Evolutionary conservation across 1,284 basidiomycete genomes (phyloP), one percentile per base, ranked within the genome.

Genomic region (Neonothopanus nambi): DNA sequence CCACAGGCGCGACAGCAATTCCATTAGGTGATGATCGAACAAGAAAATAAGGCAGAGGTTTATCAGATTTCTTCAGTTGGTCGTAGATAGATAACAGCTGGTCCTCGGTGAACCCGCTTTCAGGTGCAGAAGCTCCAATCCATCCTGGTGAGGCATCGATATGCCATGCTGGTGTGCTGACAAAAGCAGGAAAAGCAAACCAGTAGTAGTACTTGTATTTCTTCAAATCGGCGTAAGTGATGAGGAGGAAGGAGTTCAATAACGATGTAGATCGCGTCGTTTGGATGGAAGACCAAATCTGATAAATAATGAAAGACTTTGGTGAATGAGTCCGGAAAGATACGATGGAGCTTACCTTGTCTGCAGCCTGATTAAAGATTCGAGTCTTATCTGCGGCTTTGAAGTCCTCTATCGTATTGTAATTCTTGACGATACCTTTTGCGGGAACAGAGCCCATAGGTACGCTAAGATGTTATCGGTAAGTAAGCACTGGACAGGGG

Each of bases 121-220:
- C 70, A 2, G 70, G 67, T 1, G 81, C 84, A 38, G 60, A 46
- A 15, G 46, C 53, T 41, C 65, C 68, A 11, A 44, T 17, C 86
- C 86, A 87, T 5, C 79, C 79, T 3, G 75, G 70, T 15, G 75
- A 20, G 28, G 11, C 77, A 37, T 75, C 71, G 54, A 93, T 80
- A 70, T 93, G 85, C 94, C 94, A 97, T 0, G 85, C 82, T 3
- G 94, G 93, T 61, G 91, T 92, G 13, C 90, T 79, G 0, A 89
- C 84, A 54, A 98, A 85, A 0, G 94, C 93, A 0, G 97, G 97
- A 69, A 98, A 97, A 0, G 91, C 91, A 64, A 98, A 98, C 95
- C 96, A 98, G 71, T 99, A 98, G 67, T 90, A 95, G 69, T 93
- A 98, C 59, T 89, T 90, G 76, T 96, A 98, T 70, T 96, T 98